phyloP scores from a whole-genome alignment of 306 rosid species.

The Cicer judaicum region DNA sequence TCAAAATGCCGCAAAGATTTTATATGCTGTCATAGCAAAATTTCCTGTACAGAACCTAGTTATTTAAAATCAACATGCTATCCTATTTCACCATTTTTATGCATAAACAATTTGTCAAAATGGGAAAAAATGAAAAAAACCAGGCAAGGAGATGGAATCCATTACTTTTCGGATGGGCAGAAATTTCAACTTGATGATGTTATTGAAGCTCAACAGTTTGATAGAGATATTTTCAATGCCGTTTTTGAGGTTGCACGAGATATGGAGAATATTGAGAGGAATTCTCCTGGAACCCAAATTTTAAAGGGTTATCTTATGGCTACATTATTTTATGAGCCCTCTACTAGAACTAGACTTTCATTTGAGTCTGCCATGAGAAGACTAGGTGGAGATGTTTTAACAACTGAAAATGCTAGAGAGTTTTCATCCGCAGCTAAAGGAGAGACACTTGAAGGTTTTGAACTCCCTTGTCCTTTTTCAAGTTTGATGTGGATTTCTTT shows the following conservation, averaged over 20 bases:
- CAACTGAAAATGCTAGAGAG: slow-evolving; percentile 93
- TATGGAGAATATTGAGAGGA: slow-evolving; percentile 82
- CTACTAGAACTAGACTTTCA: slow-evolving; percentile 92
- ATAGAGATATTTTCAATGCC: slow-evolving; percentile 69
- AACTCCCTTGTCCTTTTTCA: slow-evolving; percentile 13
- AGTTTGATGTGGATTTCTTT: slow-evolving; percentile 7
- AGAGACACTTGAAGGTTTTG: slow-evolving; percentile 90
- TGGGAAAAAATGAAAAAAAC: slow-evolving; percentile 34
- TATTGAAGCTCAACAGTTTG: slow-evolving; percentile 87
- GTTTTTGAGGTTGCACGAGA: slow-evolving; percentile 75
- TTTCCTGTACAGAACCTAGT: slow-evolving; percentile 39
- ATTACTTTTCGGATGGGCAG: slow-evolving; percentile 59
- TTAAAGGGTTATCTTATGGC: slow-evolving; percentile 93
- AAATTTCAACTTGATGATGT: slow-evolving; percentile 83
- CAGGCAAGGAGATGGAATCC: slow-evolving; percentile 45
- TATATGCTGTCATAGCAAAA: slow-evolving; percentile 38
- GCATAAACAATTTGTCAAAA: slow-evolving; percentile 39
- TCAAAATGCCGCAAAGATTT: slow-evolving; percentile 42
- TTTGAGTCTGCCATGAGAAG: slow-evolving; percentile 97
- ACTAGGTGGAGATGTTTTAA: slow-evolving; percentile 87
- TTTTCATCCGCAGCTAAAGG: slow-evolving; percentile 94
- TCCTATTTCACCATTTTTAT: slow-evolving; percentile 45
- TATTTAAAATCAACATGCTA: slow-evolving; percentile 34
- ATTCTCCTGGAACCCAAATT: slow-evolving; percentile 74
- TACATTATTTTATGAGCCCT: slow-evolving; percentile 89